A percentile compares a stretch with the other conserved stretches of the same genome.
Conservation (phyloP, 768 basidiomycete species). For the Leucocoprinus sp. region DNA sequence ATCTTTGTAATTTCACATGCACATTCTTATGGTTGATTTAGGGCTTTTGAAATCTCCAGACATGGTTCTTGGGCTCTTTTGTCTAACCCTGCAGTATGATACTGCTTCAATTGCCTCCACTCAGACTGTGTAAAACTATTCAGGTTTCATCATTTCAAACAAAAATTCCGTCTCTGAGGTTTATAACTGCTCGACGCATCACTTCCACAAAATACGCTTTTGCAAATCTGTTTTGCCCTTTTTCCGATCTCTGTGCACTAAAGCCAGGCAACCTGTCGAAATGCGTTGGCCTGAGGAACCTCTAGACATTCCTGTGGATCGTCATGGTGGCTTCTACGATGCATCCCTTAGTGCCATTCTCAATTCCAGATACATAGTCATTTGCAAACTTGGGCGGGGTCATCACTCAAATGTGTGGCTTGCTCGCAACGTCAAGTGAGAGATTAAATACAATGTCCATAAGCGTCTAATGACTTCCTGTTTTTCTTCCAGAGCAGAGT, state of each 20-base stretch:
- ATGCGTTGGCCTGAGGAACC: not conserved
- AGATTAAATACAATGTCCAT: not conserved
- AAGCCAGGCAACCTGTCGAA: not conserved
- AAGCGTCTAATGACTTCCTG: not conserved
- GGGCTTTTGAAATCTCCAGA: too few species aligned
- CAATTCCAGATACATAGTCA: slow-evolving; percentile 32
- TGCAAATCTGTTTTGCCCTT: not conserved
- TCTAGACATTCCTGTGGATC: too few species aligned
- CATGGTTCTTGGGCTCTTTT: too few species aligned
- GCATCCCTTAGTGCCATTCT: not conserved
- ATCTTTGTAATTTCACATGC: too few species aligned
- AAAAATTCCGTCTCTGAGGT: too few species aligned
- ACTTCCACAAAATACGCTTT: too few species aligned
- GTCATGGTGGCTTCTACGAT: not conserved
- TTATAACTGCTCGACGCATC: too few species aligned
- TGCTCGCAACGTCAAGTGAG: slow-evolving; percentile 23
- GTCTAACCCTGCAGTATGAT: too few species aligned
- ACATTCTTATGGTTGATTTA: too few species aligned
- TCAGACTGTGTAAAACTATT: too few species aligned
- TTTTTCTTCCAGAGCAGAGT: slow-evolving; percentile 17
- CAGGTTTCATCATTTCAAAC: too few species aligned
- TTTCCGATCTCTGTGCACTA: not conserved
- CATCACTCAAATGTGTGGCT: slow-evolving; percentile 41
- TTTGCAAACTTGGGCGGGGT: slow-evolving; percentile 51
- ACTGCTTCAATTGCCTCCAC: too few species aligned